Percentiles rank a stretch among this genome's conserved stretches.
Evolutionary conservation across 2,329 filamentous ascomycete genomes (phyloP).

Genomic region (Microcyclospora tardicrescens): DNA sequence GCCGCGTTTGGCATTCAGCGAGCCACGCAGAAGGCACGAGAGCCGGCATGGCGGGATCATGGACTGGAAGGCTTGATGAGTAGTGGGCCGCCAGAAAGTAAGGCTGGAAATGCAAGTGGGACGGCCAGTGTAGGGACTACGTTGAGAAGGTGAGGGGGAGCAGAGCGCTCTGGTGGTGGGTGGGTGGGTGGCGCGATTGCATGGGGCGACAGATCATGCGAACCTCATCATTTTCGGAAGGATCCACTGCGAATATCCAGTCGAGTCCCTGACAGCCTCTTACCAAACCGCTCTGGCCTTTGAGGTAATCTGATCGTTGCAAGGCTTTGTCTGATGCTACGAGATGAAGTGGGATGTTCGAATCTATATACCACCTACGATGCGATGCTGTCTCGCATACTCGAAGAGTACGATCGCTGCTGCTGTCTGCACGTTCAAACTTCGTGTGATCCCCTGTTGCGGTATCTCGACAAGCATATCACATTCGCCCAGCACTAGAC

Average conservation of each 20-base stretch:
- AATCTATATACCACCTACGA: not conserved
- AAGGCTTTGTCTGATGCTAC: too few species aligned
- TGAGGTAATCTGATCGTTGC: too few species aligned
- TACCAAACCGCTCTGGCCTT: too few species aligned
- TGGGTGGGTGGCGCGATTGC: too few species aligned
- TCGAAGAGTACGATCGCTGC: conserved; percentile 40
- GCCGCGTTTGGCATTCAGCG: conserved; percentile 76
- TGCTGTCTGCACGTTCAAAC: conserved; percentile 44
- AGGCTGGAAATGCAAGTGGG: not conserved
- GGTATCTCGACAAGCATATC: conserved; percentile 41
- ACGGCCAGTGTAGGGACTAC: too few species aligned
- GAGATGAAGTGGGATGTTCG: too few species aligned
- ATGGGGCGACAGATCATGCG: too few species aligned
- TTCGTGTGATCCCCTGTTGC: conserved; percentile 39
- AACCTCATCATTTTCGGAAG: too few species aligned
- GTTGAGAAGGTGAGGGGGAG: too few species aligned
- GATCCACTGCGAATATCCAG: too few species aligned
- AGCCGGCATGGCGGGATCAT: conserved; percentile 68
- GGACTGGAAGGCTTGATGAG: conserved; percentile 59
- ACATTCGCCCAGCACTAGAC: conserved; percentile 34
- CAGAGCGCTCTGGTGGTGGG: too few species aligned
- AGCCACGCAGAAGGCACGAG: conserved; percentile 58
- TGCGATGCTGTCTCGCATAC: conserved; percentile 31
- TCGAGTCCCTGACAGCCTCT: too few species aligned
- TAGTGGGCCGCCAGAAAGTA: conserved; percentile 38